phyloP scores from a whole-genome alignment of 2,329 filamentous ascomycete species.

The Tolypocladium paradoxum region DNA sequence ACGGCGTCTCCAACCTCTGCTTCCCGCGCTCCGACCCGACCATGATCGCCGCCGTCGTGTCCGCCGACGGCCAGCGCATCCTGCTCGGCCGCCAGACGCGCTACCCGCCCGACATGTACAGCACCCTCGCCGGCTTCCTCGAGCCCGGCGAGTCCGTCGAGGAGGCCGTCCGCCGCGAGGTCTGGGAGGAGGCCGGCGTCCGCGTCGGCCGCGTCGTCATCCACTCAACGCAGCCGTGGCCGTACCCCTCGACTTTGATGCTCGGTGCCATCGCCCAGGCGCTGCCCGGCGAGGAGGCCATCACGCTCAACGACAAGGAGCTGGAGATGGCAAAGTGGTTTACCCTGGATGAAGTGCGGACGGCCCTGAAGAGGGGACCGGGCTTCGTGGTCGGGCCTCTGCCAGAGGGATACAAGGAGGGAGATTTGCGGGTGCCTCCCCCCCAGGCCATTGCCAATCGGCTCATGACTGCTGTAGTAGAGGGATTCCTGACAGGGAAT shows the following conservation, averaged over 20 bases:
- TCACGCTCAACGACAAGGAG: conserved; percentile 83
- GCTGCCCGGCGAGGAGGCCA: conserved; percentile 57
- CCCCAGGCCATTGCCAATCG: conserved; percentile 87
- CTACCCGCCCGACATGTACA: conserved; percentile 80
- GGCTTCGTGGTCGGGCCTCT: conserved; percentile 56
- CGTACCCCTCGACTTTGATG: conserved; percentile 77
- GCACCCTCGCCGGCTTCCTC: conserved; percentile 76
- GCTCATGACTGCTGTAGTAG: conserved; percentile 67
- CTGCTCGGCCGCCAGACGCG: conserved; percentile 78
- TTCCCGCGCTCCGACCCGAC: conserved; percentile 92
- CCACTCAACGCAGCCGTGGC: conserved; percentile 80
- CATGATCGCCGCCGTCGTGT: conserved; percentile 90
- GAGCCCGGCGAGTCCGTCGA: conserved; percentile 80
- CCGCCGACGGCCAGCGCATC: conserved; percentile 62
- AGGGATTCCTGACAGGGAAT: conserved; percentile 53
- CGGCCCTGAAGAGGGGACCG: conserved; percentile 56
- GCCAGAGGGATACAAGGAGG: conserved; percentile 61
- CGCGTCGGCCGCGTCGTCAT: conserved; percentile 66
- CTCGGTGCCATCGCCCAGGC: conserved; percentile 84
- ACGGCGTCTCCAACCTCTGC: conserved; percentile 77
- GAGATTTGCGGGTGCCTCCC: conserved; percentile 69
- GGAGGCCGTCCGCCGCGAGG: conserved; percentile 72
- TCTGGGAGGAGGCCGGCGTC: conserved; percentile 79
- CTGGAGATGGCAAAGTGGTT: conserved; percentile 88
- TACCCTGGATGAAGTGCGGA: conserved; percentile 64